Percentiles rank a stretch among this genome's conserved stretches.
Evolutionary conservation across 2,329 filamentous ascomycete genomes (phyloP).

Genomic region (Claviceps africana): DNA sequence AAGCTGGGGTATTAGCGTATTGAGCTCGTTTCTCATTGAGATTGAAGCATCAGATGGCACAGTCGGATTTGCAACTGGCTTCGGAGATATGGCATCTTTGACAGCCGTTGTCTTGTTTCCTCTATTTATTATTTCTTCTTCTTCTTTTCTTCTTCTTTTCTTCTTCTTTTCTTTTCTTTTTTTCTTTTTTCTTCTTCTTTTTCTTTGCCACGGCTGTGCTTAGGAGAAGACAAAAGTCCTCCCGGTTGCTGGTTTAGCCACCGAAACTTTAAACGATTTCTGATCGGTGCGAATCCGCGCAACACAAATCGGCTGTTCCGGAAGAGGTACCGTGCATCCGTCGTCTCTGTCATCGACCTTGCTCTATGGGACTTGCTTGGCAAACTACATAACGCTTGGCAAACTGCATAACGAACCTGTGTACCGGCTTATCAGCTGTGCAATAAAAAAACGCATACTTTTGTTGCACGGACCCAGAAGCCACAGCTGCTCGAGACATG

Average conservation of each 20-base stretch:
- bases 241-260: conserved; percentile 89
- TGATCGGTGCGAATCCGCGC: conserved; percentile 75
- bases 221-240: conserved; percentile 40
- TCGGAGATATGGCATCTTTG: conserved; percentile 47
- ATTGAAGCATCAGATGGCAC: conserved; percentile 80
- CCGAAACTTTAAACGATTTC: conserved; percentile 85
- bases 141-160: background rate
- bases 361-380: conserved; percentile 86
- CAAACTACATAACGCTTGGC: too few species aligned
- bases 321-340: conserved; percentile 87
- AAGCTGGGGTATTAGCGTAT: conserved; percentile 89
- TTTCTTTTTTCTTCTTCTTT: too few species aligned
- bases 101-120: too few species aligned
- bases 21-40: conserved; percentile 84
- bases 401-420: conserved; percentile 82
- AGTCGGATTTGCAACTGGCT: conserved; percentile 88
- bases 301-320: conserved; percentile 89
- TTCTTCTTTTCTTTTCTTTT: background rate
- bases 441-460: conserved; percentile 74
- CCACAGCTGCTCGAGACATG: conserved; percentile 64
- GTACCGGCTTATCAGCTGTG: conserved; percentile 85
- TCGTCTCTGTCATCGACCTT: conserved; percentile 89
- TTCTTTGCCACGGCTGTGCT: background rate
- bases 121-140: too few species aligned
- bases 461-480: conserved; percentile 88